phyloP scores from a whole-genome alignment of 495 filamentous ascomycete species.

The Daldinia concentrica region DNA sequence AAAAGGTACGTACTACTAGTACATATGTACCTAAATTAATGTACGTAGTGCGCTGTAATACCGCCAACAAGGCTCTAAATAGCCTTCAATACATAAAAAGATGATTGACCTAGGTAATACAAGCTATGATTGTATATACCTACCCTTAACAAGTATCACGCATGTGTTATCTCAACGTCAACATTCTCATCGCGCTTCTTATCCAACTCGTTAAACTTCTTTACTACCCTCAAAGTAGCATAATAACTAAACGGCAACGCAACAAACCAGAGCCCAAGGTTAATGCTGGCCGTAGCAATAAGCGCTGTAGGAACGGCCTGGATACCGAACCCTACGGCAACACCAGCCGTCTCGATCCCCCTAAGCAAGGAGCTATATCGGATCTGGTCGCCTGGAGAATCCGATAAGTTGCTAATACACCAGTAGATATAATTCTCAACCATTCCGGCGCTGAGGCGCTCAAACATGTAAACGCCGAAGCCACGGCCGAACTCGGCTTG shows the following conservation, averaged over 20 bases:
- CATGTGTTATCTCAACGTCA: neutral
- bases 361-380: constrained; percentile 54
- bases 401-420: constrained; percentile 56
- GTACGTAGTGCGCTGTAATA: too few relatives aligned
- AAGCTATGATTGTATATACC: neutral
- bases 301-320: constrained; percentile 55
- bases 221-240: constrained; percentile 53
- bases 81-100: too few relatives aligned
- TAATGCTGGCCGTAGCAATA: constrained; percentile 55
- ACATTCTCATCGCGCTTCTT: neutral
- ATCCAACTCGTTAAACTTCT: constrained; percentile 44
- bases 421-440: constrained; percentile 60
- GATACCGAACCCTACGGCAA: constrained; percentile 55
- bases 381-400: constrained; percentile 55
- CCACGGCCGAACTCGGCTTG: constrained; percentile 53
- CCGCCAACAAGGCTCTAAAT: too few relatives aligned
- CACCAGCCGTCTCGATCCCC: constrained; percentile 55
- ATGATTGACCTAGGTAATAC: neutral
- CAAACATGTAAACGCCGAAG: constrained; percentile 55
- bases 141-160: neutral
- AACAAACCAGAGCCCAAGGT: constrained; percentile 54
- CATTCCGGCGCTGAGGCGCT: constrained; percentile 51
- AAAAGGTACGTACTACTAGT: too few relatives aligned
- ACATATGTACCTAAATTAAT: too few relatives aligned
- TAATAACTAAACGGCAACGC: constrained; percentile 57